Evolutionary conservation across 148 eudicot species (phyloP), one percentile per base, ranked within the genome.

Genomic region (Oxyria digyna): DNA sequence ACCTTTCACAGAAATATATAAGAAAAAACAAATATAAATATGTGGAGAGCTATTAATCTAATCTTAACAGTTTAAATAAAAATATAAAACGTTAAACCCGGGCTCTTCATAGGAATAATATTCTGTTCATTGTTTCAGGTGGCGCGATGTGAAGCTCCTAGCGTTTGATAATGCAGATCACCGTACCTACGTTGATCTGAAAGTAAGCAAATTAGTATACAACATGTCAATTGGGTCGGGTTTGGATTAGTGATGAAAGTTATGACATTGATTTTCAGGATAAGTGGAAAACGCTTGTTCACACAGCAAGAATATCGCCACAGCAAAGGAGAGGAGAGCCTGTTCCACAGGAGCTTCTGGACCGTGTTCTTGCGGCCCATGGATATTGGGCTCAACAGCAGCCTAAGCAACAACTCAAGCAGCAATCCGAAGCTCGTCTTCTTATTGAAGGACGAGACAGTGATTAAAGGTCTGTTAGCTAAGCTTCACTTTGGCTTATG

Each of bases 181-280:
- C 79, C 87, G 98, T 37, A 94, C 98, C 38, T 94, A 94, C 24
- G 98, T 94, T 29, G 98, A 94, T 83, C 74, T 94, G 76, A 94
- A 94, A 88, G 98, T 86, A 76, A 70, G 46, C 52, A 55, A 9
- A 4, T 38, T 38, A 7, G 5, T 5, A 33, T 33, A 33, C 4
- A 10, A 38, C 3, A 38, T 38, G 7, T 38, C 41, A 3, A 5
- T 7, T 35, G 38, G 7, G 41, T 38, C 41, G 41, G 41, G 41
- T 38, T 38, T 38, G 41, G 41, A 38, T 38, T 38, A 38, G 7
- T 38, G 9, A 10, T 38, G 41, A 38, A 1, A 0, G 41, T 10
- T 2, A 4, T 5, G 41, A 0, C 9, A 27, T 14, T 31, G 18
- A 4, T 6, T 29, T 15, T 54, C 26, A 8, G 6, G 27, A 55